Conservation (phyloP, 1,139 yeast species). For the Suhomyces choctaworum region DNA sequence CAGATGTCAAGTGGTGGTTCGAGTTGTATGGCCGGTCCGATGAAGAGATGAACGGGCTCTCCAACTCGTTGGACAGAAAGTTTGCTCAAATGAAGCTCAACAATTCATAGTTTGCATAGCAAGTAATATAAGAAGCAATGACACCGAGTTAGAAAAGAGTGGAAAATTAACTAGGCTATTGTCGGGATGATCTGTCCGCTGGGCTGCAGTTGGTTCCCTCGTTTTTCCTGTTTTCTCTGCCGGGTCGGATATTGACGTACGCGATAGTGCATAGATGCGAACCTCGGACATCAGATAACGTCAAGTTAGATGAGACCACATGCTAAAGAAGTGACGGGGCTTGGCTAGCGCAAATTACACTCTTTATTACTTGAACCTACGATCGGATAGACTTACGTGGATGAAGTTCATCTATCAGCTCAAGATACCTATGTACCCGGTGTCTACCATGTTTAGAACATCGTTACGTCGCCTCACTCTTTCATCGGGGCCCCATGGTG, state of each 20-base stretch:
- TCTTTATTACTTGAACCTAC: too few species aligned
- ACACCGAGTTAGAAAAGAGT: too few species aligned
- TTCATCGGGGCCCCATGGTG: constrained; percentile 32
- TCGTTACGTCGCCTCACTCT: constrained; percentile 1
- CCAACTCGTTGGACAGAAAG: constrained; percentile 45
- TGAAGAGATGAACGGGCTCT: constrained; percentile 74
- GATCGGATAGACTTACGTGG: too few species aligned
- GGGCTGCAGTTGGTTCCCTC: too few species aligned
- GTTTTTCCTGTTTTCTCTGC: too few species aligned
- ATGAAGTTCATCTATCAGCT: too few species aligned
- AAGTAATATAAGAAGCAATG: neutral
- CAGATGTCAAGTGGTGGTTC: constrained; percentile 82
- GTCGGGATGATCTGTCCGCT: too few species aligned
- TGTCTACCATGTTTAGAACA: too few species aligned
- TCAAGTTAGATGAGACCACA: neutral
- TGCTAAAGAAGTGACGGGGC: too few species aligned
- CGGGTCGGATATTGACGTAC: neutral
- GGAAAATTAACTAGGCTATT: too few species aligned
- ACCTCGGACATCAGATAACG: neutral
- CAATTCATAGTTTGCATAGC: constrained; percentile 1
- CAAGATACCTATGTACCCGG: too few species aligned
- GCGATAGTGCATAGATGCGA: neutral
- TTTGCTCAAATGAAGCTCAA: constrained; percentile 40
- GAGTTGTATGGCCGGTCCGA: constrained; percentile 77
- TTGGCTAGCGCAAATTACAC: too few species aligned